These are phyloP conservation scores for Breynia disticha DNA, from an alignment of 441 rosid species.

Conservation along the genomic window DNA sequence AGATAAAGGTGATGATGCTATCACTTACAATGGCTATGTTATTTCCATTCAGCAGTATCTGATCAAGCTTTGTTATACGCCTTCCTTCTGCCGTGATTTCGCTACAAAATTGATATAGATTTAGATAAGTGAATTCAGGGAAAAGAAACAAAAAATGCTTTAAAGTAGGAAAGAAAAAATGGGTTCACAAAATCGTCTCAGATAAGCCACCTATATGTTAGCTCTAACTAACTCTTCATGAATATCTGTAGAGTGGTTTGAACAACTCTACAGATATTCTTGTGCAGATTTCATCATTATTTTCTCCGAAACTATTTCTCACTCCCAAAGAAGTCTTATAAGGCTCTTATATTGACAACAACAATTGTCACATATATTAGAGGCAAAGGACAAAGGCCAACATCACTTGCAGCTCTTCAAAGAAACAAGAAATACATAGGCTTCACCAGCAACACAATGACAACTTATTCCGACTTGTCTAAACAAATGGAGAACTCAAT, in stretches of 20 bases:
- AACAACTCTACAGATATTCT: too few relatives aligned
- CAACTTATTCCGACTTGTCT: not conserved
- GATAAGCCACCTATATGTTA: too few relatives aligned
- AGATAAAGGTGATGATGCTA: not conserved
- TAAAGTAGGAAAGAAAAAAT: not conserved
- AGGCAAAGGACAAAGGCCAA: too few relatives aligned
- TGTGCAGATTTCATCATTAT: too few relatives aligned
- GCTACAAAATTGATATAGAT: constrained; percentile 26
- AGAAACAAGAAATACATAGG: not conserved
- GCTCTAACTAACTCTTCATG: too few relatives aligned
- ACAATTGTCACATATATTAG: too few relatives aligned
- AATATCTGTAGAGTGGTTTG: too few relatives aligned
- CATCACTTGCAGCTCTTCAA: not conserved
- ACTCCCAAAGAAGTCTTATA: too few relatives aligned
- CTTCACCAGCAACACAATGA: not conserved
- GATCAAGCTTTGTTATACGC: constrained; percentile 93
- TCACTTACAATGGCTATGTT: constrained; percentile 85
- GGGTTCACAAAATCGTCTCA: too few relatives aligned
- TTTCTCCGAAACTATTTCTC: too few relatives aligned
- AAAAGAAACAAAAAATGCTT: not conserved
- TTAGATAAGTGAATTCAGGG: constrained; percentile 6
- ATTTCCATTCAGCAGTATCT: constrained; percentile 89
- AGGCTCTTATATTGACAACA: too few relatives aligned
- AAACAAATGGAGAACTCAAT: not conserved
- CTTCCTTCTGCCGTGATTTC: constrained; percentile 91